Conservation (phyloP, 768 basidiomycete genomes). For the Amanita thiersii region DNA sequence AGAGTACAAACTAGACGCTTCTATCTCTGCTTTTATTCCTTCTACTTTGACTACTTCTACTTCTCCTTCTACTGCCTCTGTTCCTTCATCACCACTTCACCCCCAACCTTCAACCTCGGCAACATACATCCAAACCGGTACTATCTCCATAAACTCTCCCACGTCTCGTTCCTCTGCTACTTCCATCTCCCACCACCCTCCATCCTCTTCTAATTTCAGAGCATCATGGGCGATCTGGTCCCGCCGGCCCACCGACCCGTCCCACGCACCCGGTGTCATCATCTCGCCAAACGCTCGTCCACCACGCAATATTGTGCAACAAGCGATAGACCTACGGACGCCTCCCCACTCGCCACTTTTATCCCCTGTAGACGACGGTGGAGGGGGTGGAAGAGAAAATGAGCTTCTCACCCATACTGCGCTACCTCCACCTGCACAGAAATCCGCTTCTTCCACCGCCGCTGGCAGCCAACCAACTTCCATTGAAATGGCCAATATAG, state of each 20-base stretch:
- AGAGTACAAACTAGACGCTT: not conserved
- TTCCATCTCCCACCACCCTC: not conserved
- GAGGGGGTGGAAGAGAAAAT: constrained; percentile 4
- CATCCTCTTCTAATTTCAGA: constrained; percentile 11
- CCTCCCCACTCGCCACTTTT: constrained; percentile 36
- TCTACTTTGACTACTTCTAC: not conserved
- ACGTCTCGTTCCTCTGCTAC: not conserved
- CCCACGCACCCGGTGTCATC: constrained; percentile 60
- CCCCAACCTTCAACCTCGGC: not conserved
- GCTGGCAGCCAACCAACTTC: no score
- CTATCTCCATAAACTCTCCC: not conserved
- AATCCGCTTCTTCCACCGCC: no score
- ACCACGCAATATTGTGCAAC: constrained; percentile 46
- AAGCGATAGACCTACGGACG: constrained; percentile 44
- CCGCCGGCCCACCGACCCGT: constrained; percentile 57
- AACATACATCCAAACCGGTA: not conserved
- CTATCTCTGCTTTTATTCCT: not conserved
- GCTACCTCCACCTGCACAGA: no score
- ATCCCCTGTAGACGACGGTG: constrained; percentile 9
- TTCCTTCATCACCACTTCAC: not conserved
- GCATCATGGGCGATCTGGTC: constrained; percentile 62
- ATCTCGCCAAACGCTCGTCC: constrained; percentile 60
- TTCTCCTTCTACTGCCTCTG: not conserved
- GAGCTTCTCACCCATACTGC: not conserved
- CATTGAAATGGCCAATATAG: no score